These are phyloP conservation scores for Arthrobotrys megalospora DNA, from an alignment of 2,329 filamentous ascomycete species.

Conservation along the genomic window DNA sequence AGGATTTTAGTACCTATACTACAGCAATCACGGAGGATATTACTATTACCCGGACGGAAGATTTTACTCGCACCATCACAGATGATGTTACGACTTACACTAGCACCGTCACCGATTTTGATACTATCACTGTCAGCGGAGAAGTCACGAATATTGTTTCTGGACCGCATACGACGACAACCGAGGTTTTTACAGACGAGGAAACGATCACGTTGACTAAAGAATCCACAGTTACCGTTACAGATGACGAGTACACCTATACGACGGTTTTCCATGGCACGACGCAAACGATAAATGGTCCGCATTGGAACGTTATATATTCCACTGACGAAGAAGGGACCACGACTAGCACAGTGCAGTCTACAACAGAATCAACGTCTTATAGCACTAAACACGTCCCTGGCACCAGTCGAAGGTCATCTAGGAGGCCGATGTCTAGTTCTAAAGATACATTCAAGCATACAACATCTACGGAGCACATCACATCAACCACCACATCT, in stretches of 20 bases:
- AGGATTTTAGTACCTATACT: conserved; percentile 18
- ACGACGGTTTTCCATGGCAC: conserved; percentile 30
- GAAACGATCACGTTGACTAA: conserved; percentile 15
- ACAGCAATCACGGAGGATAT: conserved; percentile 16
- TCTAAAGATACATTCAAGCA: not conserved
- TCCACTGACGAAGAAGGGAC: conserved; percentile 31
- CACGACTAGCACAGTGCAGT: not conserved
- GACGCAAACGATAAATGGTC: conserved; percentile 6
- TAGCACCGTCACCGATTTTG: not conserved
- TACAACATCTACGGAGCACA: not conserved
- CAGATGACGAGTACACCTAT: conserved; percentile 18
- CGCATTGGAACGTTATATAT: not conserved
- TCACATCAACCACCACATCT: conserved; percentile 1
- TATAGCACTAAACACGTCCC: conserved; percentile 15
- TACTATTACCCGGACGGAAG: conserved; percentile 14
- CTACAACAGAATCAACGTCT: conserved; percentile 23
- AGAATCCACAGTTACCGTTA: conserved; percentile 13
- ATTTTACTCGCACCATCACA: conserved; percentile 12
- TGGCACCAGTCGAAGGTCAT: not conserved
- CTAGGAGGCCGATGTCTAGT: not conserved
- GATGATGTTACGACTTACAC: conserved; percentile 10
- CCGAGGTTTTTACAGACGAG: not conserved
- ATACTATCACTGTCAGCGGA: conserved; percentile 6
- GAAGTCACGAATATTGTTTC: not conserved
- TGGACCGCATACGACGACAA: not conserved